phyloP scores from a whole-genome alignment of 2,329 filamentous ascomycete genomes.

The Colletotrichum coccodes region DNA sequence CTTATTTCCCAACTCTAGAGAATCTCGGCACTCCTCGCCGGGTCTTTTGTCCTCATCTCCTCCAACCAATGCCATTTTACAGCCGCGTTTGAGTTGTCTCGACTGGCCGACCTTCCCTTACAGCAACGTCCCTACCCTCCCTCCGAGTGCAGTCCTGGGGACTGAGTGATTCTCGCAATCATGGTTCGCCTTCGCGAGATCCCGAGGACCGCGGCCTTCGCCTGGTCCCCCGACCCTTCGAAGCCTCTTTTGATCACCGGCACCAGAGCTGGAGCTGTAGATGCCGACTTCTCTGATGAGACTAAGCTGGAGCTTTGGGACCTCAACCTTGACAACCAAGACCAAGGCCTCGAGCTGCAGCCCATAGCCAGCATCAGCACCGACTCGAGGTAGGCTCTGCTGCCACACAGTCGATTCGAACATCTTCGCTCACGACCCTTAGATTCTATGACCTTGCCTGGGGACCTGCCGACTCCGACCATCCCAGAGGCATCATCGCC shows the following conservation, averaged over 20 bases:
- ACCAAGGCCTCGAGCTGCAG: conserved; percentile 84
- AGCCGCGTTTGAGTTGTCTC: conserved; percentile 10
- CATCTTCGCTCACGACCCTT: conserved; percentile 27
- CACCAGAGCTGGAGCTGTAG: conserved; percentile 93
- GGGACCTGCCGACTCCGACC: conserved; percentile 82
- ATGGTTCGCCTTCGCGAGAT: conserved; percentile 99
- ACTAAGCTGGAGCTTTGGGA: conserved; percentile 98
- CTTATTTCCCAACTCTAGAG: conserved; percentile 25
- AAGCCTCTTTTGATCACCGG: conserved; percentile 90
- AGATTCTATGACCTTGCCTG: conserved; percentile 99
- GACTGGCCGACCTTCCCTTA: conserved; percentile 16
- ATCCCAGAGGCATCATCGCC: conserved; percentile 89
- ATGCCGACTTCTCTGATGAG: conserved; percentile 97
- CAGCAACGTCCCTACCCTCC: conserved; percentile 10
- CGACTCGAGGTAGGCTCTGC: conserved; percentile 79
- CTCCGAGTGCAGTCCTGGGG: conserved; percentile 32
- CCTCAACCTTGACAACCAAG: conserved; percentile 80
- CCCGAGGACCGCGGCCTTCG: conserved; percentile 94
- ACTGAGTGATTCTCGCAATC: conserved; percentile 46
- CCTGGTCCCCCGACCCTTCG: conserved; percentile 87
- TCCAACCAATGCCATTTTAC: conserved; percentile 29
- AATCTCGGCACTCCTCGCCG: conserved; percentile 16
- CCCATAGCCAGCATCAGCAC: conserved; percentile 85
- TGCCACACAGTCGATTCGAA: not conserved
- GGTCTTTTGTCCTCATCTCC: not conserved